Evolutionary conservation across 2,329 filamentous ascomycete species (phyloP).

Genomic region (Microsporum canis): DNA sequence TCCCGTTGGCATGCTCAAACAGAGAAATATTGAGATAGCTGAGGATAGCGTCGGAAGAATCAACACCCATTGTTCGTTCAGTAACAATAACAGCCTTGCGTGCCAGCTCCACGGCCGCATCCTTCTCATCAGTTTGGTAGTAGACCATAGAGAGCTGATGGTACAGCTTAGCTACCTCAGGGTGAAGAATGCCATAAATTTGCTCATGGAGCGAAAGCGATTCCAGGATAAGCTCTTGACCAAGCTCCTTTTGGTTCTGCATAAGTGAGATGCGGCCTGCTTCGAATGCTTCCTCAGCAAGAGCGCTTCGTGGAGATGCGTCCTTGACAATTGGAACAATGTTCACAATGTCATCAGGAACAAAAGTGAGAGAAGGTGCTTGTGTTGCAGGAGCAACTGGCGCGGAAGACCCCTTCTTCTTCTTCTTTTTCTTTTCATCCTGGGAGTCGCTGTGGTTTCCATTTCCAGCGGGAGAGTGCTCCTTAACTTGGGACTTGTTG

Average conservation of each 20-base stretch:
- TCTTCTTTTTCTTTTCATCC: conserved; percentile 43
- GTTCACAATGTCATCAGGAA: conserved; percentile 76
- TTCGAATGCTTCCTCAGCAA: conserved; percentile 92
- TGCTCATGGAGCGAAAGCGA: conserved; percentile 94
- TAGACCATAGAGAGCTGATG: conserved; percentile 91
- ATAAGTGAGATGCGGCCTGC: conserved; percentile 92
- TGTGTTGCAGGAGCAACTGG: conserved; percentile 35
- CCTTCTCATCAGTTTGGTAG: conserved; percentile 96
- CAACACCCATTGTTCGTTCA: conserved; percentile 84
- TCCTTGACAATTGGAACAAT: conserved; percentile 93
- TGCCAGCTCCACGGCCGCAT: conserved; percentile 84
- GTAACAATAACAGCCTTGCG: conserved; percentile 94
- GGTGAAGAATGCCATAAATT: conserved; percentile 94
- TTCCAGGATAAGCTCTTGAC: conserved; percentile 90
- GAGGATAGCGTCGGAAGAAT: conserved; percentile 85
- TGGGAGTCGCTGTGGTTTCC: conserved; percentile 26
- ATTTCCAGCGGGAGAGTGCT: conserved; percentile 27
- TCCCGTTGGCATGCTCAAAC: conserved; percentile 84
- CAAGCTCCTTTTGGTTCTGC: conserved; percentile 88
- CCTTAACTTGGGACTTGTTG: conserved; percentile 36
- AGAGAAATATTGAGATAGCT: conserved; percentile 93
- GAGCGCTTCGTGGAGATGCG: conserved; percentile 74
- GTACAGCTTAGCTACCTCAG: conserved; percentile 90
- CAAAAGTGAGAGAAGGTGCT: conserved; percentile 53
- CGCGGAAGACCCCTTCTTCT: conserved; percentile 41